phyloP scores from a whole-genome alignment of 805 yeast genomes.

The Alloascoidea hylecoeti region DNA sequence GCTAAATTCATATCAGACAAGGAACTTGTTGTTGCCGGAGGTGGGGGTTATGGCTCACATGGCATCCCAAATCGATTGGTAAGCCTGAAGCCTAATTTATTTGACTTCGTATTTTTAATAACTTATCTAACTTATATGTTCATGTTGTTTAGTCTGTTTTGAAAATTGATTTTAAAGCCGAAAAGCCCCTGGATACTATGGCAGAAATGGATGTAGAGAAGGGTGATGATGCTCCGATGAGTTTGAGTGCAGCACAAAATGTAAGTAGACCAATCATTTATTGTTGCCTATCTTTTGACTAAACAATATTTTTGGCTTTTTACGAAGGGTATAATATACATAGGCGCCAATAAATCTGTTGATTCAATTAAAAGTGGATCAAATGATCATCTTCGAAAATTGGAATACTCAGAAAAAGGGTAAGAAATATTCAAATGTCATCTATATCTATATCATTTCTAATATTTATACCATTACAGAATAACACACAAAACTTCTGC shows the following conservation, averaged over 20 bases:
- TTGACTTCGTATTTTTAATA: no score
- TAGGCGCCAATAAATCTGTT: constrained; percentile 66
- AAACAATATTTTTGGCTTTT: no score
- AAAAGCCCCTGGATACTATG: not conserved
- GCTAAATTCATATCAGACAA: constrained; percentile 52
- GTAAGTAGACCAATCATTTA: not conserved
- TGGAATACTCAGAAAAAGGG: constrained; percentile 16
- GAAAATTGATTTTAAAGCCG: constrained; percentile 6
- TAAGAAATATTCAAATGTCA: constrained; percentile 44
- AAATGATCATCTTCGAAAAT: constrained; percentile 64
- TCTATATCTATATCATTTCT: no score
- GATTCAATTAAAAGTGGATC: constrained; percentile 40
- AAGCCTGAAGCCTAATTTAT: constrained; percentile 4
- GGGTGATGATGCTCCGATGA: constrained; percentile 65
- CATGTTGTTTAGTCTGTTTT: constrained; percentile 7
- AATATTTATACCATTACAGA: no score
- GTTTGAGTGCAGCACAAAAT: constrained; percentile 42
- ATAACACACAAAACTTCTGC: not conserved
- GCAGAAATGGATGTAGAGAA: not conserved
- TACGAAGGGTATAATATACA: constrained; percentile 38
- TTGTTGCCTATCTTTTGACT: not conserved
- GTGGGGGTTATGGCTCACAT: constrained; percentile 90
- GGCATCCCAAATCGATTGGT: constrained; percentile 74
- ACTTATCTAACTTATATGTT: constrained; percentile 1
- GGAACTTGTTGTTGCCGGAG: constrained; percentile 69